phyloP scores from a whole-genome alignment of 805 yeast species.

The Barnettozyma vustinii region DNA sequence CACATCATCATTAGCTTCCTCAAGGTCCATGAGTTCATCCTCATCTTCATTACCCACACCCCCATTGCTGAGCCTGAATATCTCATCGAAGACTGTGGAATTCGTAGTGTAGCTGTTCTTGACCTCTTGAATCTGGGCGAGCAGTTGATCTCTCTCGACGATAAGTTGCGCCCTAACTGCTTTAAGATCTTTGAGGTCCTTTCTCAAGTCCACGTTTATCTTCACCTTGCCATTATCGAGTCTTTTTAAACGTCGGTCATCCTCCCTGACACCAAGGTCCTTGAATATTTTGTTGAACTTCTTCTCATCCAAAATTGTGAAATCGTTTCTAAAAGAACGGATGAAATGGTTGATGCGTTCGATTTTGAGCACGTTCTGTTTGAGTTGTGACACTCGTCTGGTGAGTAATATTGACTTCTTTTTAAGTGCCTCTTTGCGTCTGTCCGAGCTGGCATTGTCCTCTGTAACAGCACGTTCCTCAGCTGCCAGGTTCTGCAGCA shows the following conservation, averaged over 20 bases:
- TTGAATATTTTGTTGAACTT: slow-evolving; percentile 5
- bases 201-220: background rate
- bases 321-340: background rate
- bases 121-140: slow-evolving; percentile 8
- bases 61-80: slow-evolving; percentile 5
- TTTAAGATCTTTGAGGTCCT: slow-evolving; percentile 1
- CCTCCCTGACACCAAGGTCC: slow-evolving; percentile 3
- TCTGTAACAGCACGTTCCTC: background rate
- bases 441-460: slow-evolving; percentile 6
- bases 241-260: background rate
- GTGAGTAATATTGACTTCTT: slow-evolving; percentile 8
- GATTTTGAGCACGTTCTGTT: slow-evolving; percentile 7
- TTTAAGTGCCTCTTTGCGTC: slow-evolving; percentile 3
- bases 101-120: slow-evolving; percentile 6
- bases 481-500: slow-evolving; percentile 4
- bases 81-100: slow-evolving; percentile 6
- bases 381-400: slow-evolving; percentile 5
- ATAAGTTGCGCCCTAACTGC: slow-evolving; percentile 1
- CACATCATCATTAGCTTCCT: slow-evolving; percentile 2
- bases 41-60: background rate
- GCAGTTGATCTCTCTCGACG: slow-evolving; percentile 1
- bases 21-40: background rate
- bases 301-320: background rate
- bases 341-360: slow-evolving; percentile 5
- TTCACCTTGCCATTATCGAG: background rate